Percentiles rank a stretch among this genome's conserved stretches.
Evolutionary conservation across 129 eudicot genomes (phyloP).

Genomic region (Lactuca saligna): DNA sequence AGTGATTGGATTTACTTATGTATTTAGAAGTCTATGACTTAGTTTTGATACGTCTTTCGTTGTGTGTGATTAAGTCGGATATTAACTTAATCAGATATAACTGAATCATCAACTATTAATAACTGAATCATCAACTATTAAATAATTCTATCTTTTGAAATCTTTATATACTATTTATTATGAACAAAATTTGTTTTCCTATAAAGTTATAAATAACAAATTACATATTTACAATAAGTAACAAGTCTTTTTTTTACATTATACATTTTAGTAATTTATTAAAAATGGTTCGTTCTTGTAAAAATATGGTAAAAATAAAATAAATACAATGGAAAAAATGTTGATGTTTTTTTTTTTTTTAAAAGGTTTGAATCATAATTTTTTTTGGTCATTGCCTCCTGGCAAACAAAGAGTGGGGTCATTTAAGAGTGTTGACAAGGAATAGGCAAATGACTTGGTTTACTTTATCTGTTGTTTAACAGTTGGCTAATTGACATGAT

Average conservation of each 20-base stretch:
- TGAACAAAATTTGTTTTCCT: too few species aligned
- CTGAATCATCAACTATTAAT: too few species aligned
- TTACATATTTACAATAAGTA: too few species aligned
- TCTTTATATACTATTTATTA: neutral
- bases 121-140: too few species aligned
- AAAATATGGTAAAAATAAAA: neutral
- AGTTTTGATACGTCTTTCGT: too few species aligned
- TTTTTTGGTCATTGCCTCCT: constrained; percentile 40
- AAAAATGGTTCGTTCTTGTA: neutral
- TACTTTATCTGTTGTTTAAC: constrained; percentile 44
- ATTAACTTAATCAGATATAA: too few species aligned
- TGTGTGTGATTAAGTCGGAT: too few species aligned
- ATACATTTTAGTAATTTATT: neutral
- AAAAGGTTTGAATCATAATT: constrained; percentile 17
- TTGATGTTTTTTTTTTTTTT: constrained; percentile 3
- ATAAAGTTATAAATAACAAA: neutral
- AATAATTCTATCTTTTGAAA: too few species aligned
- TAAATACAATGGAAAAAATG: neutral
- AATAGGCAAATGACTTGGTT: constrained; percentile 36
- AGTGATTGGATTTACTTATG: too few species aligned
- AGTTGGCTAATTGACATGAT: constrained; percentile 55
- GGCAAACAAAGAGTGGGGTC: constrained; percentile 66
- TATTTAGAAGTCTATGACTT: too few species aligned
- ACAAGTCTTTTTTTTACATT: too few species aligned
- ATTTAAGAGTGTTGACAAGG: constrained; percentile 32